Percentiles rank a stretch among this genome's conserved stretches.
phyloP scores from a whole-genome alignment of 2,329 filamentous ascomycete genomes.

The Metarhizium guizhouense region DNA sequence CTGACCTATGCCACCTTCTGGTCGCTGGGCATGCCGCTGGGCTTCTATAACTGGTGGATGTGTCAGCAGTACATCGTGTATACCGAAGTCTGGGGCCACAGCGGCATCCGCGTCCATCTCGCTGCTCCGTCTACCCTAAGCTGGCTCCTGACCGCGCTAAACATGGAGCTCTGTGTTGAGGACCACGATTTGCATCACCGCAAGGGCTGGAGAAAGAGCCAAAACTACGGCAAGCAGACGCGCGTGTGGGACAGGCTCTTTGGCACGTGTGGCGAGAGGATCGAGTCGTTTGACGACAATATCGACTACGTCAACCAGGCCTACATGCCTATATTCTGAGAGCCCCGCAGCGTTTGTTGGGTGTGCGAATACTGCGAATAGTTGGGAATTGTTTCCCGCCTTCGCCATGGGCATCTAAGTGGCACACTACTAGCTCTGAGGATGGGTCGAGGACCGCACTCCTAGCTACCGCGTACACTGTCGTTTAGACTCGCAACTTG shows the following conservation, averaged over 20 bases:
- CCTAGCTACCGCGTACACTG: no score
- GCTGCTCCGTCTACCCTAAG: conserved; percentile 22
- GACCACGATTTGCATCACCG: conserved; percentile 31
- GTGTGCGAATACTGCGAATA: neutral
- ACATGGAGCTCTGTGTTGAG: conserved; percentile 29
- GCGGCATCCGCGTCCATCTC: conserved; percentile 27
- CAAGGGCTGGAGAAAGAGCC: conserved; percentile 25
- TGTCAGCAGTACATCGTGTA: conserved; percentile 34
- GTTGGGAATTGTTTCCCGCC: no score
- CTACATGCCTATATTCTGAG: conserved; percentile 18
- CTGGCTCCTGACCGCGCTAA: conserved; percentile 22
- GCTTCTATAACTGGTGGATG: conserved; percentile 37
- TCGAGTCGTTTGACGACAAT: conserved; percentile 23
- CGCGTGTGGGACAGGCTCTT: conserved; percentile 27
- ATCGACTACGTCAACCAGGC: conserved; percentile 21
- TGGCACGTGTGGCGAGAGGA: conserved; percentile 24
- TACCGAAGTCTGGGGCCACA: conserved; percentile 28
- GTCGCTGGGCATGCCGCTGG: conserved; percentile 27
- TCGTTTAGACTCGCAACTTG: neutral
- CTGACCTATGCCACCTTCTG: conserved; percentile 26
- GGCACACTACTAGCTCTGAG: no score
- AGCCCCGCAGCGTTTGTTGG: neutral
- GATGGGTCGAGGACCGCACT: neutral
- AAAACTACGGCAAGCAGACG: conserved; percentile 15
- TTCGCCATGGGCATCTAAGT: no score